These are phyloP conservation scores for Piper longum DNA, from an alignment of 164 flowering plant species.

Conservation along the genomic window DNA sequence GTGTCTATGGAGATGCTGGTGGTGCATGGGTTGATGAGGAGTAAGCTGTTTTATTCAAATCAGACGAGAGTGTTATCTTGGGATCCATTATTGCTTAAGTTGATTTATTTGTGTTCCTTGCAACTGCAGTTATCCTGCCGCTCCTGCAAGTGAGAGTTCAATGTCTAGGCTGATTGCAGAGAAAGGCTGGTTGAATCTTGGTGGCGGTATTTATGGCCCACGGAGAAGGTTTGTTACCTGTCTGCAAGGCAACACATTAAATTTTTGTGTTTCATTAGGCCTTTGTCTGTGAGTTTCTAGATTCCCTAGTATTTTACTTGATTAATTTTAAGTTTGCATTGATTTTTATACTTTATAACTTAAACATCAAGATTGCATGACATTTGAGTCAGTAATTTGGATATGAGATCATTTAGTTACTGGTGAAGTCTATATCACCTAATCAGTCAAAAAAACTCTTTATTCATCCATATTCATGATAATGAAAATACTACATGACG, in stretches of 20 bases:
- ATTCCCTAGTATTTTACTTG: no score
- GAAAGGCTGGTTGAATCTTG: constrained; percentile 63
- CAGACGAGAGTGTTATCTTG: constrained; percentile 5
- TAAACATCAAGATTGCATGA: no score
- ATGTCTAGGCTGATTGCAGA: constrained; percentile 66
- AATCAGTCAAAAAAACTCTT: no score
- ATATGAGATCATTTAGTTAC: no score
- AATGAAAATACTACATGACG: no score
- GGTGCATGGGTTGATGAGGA: constrained; percentile 88
- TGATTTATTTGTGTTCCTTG: constrained; percentile 1
- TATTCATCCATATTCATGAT: no score
- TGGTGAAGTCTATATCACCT: no score
- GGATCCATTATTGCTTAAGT: not conserved
- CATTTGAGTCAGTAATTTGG: no score
- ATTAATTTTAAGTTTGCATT: no score
- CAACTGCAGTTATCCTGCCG: constrained; percentile 40
- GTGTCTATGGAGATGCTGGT: constrained; percentile 85
- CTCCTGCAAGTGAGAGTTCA: constrained; percentile 33
- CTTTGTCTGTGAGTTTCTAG: not conserved
- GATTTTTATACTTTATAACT: no score
- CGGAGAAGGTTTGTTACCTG: constrained; percentile 61
- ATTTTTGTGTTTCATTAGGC: not conserved
- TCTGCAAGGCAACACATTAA: not conserved
- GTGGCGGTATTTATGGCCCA: no score
- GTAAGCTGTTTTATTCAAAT: constrained; percentile 30